phyloP scores from a whole-genome alignment of 331 rosid genomes.

The Acacia pycnantha region DNA sequence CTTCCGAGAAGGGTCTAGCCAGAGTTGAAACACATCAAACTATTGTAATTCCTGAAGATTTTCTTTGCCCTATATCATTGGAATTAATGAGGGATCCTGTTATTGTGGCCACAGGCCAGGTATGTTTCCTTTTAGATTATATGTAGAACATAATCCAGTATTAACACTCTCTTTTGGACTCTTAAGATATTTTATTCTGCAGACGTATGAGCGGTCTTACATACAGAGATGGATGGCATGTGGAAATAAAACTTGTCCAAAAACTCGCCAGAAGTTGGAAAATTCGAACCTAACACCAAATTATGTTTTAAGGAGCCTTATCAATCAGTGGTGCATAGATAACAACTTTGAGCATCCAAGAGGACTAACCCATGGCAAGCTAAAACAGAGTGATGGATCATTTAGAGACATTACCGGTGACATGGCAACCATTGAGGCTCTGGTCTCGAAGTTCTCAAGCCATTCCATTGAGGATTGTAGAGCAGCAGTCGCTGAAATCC shows the following conservation, averaged over 20 bases:
- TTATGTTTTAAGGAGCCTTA: constrained; percentile 87
- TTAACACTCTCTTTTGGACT: background rate
- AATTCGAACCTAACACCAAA: constrained; percentile 83
- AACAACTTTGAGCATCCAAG: constrained; percentile 83
- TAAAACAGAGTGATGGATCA: constrained; percentile 86
- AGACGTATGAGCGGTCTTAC: constrained; percentile 96
- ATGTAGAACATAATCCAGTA: background rate
- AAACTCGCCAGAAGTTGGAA: constrained; percentile 94
- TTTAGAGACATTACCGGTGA: constrained; percentile 85
- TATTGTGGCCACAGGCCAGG: constrained; percentile 99
- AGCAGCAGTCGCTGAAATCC: constrained; percentile 73
- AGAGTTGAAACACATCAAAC: constrained; percentile 58
- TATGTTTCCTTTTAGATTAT: constrained; percentile 28
- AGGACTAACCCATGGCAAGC: constrained; percentile 76
- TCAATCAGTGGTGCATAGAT: constrained; percentile 81
- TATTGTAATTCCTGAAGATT: constrained; percentile 79
- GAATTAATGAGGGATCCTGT: constrained; percentile 98
- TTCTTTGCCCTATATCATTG: constrained; percentile 91
- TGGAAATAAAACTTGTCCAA: constrained; percentile 86
- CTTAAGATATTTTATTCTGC: constrained; percentile 17
- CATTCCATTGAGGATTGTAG: constrained; percentile 68
- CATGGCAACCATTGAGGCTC: constrained; percentile 66
- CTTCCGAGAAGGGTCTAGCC: constrained; percentile 36
- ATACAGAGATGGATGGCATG: constrained; percentile 97
- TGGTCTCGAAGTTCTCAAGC: constrained; percentile 73